Evolutionary conservation across 352 stramenopile species (phyloP).

Genomic region (Phytophthora brassicae): DNA sequence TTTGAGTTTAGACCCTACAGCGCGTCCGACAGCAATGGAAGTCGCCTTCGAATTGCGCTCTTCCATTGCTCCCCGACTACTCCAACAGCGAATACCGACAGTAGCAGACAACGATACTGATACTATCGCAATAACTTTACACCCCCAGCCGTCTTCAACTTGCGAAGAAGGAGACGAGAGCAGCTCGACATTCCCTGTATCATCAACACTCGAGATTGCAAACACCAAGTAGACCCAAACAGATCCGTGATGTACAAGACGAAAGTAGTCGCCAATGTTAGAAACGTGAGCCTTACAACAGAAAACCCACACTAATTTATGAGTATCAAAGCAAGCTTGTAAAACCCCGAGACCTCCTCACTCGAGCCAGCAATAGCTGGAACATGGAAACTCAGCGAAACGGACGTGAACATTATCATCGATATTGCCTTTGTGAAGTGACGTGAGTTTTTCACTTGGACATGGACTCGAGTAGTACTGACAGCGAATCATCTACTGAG

Average conservation of each 20-base stretch:
- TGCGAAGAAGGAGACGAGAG: constrained; percentile 10
- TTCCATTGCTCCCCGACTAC: constrained; percentile 47
- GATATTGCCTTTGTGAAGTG: no score
- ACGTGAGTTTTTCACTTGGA: neutral
- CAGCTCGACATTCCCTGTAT: neutral
- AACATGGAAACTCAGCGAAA: constrained; percentile 7
- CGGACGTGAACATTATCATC: constrained; percentile 6
- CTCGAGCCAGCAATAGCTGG: constrained; percentile 19
- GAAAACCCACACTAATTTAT: constrained; percentile 38
- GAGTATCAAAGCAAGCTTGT: constrained; percentile 22
- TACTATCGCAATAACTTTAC: constrained; percentile 10
- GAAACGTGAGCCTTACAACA: constrained; percentile 10
- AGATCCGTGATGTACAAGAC: constrained; percentile 14
- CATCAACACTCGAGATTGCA: constrained; percentile 3
- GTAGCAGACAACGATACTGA: constrained; percentile 9
- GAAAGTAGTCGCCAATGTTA: constrained; percentile 24
- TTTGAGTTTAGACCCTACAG: constrained; percentile 59
- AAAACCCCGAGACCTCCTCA: neutral
- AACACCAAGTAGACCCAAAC: constrained; percentile 20
- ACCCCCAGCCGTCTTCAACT: neutral
- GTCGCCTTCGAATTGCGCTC: constrained; percentile 66
- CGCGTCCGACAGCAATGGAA: constrained; percentile 69
- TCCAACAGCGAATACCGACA: constrained; percentile 24
- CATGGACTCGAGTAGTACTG: constrained; percentile 20
- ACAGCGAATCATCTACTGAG: constrained; percentile 12